Evolutionary conservation across 2,329 filamentous ascomycete genomes (phyloP), one percentile per base, ranked within the genome.

Genomic region (Penicillium capsulatum): DNA sequence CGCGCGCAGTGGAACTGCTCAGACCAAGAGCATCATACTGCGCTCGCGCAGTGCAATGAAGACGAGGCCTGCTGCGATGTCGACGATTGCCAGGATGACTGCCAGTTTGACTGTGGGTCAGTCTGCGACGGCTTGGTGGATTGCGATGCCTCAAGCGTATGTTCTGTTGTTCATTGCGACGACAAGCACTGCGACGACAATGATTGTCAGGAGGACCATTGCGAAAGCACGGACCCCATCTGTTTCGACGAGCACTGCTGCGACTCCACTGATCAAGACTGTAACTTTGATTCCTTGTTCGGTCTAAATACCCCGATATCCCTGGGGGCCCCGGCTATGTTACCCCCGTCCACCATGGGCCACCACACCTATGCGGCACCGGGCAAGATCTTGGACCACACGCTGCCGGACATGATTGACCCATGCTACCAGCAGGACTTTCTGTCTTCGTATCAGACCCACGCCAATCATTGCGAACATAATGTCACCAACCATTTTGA

Each of bases 231-330:
- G n/a, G 59, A 58, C 3, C 54, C 60, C 16, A 51, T 58, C 31
- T 69, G 66, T 45, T 68, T 66, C 31, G 64, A 68, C 28, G 53
- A 62, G 7, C 61, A 64, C 40, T 68, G 65, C 42, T 65, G 53
- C 22, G 53, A 51, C 9, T 47, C 49, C 15, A 41, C 42, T 4
- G 46, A 55, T 36, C 35, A 51, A 22, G 57, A 61, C 15, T 58
- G 60, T 20, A 51, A 43, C 16, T 51, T 66, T 28, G 60, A 63
- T 15, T 50, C 55, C 9, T 42, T 66, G 8, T 54, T 67, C 17
- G 58, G 57, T n/a, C 49, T 64, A 28, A 57, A 55, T 20, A 48
- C 53, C 4, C 51, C 58, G 3, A 42, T 65, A 17, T 49, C 51
- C 15, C 44, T 64, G 32, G 61, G 64, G 10, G 48, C 57, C 1